These are phyloP conservation scores for Pythium oligandrum DNA, from an alignment of 352 stramenopile genomes.

Conservation along the genomic window DNA sequence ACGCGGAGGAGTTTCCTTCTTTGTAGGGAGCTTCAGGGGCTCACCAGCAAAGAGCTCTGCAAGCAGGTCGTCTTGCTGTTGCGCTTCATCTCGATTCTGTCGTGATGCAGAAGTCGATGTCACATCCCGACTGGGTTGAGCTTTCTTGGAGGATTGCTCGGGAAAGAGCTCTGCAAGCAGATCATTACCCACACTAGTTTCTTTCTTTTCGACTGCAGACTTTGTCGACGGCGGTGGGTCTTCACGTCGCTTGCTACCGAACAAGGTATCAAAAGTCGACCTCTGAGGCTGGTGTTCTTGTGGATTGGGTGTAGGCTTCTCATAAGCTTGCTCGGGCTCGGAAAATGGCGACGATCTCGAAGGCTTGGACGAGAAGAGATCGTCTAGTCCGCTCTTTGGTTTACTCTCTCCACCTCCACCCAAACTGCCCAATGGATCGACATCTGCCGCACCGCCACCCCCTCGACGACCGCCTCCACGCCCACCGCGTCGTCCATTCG, in stretches of 20 bases:
- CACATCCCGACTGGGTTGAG: background rate
- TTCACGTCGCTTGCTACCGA: conserved; percentile 5
- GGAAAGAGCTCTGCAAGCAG: conserved; percentile 18
- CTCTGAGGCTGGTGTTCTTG: conserved; percentile 1
- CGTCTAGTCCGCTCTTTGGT: conserved; percentile 8
- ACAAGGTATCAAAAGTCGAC: conserved; percentile 21
- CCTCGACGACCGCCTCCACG: conserved; percentile 1
- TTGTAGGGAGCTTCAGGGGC: background rate
- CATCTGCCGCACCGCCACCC: conserved; percentile 1
- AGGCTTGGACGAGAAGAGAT: conserved; percentile 15
- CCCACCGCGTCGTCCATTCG: conserved; percentile 5
- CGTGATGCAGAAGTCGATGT: background rate
- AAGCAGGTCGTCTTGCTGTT: conserved; percentile 29
- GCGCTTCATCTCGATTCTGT: background rate
- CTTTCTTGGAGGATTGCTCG: conserved; percentile 1
- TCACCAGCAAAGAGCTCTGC: conserved; percentile 30
- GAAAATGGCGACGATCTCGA: background rate
- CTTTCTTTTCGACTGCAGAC: background rate
- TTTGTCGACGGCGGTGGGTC: background rate
- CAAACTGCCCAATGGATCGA: background rate
- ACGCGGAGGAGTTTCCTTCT: too few species aligned
- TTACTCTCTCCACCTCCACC: background rate
- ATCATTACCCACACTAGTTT: conserved; percentile 11
- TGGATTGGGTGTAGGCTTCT: background rate
- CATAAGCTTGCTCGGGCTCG: too few species aligned